These are phyloP conservation scores for Coemansia sp. DNA, from an alignment of 371 early-diverging fungal genomes.

Conservation along the genomic window DNA sequence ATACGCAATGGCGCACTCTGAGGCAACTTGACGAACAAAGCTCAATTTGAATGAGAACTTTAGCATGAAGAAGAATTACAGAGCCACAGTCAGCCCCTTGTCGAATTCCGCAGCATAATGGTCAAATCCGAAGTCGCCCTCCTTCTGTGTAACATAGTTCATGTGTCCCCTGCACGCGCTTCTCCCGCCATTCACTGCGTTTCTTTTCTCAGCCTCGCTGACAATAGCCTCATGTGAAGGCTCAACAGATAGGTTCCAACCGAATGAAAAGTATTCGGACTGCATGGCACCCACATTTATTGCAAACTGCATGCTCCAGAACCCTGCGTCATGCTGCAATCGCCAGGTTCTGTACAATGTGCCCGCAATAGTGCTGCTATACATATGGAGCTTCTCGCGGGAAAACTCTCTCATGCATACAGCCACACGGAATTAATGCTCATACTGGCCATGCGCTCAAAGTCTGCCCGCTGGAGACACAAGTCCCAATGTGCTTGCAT, in stretches of 20 bases:
- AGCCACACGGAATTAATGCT: slow-evolving; percentile 13
- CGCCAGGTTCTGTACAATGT: slow-evolving; percentile 16
- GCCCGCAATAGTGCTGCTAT: slow-evolving; percentile 6
- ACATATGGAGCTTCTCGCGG: slow-evolving; percentile 1
- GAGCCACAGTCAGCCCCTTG: slow-evolving; percentile 11
- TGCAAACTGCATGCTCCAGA: slow-evolving; percentile 20
- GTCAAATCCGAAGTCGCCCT: slow-evolving; percentile 8
- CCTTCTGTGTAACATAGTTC: slow-evolving; percentile 6
- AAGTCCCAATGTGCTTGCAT: slow-evolving; percentile 17
- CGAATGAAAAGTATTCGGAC: slow-evolving; percentile 10
- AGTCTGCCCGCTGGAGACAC: slow-evolving; percentile 14
- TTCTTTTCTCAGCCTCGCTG: not conserved
- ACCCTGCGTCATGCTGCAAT: slow-evolving; percentile 16
- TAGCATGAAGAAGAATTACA: not conserved
- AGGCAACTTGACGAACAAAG: slow-evolving; percentile 7
- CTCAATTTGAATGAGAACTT: slow-evolving; percentile 6
- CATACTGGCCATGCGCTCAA: slow-evolving; percentile 12
- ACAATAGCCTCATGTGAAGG: not conserved
- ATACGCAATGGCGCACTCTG: not conserved
- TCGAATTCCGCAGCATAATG: slow-evolving; percentile 14
- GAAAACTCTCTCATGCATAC: slow-evolving; percentile 8
- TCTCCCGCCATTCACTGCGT: slow-evolving; percentile 5
- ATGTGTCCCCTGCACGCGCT: slow-evolving; percentile 3
- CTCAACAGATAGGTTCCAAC: not conserved
- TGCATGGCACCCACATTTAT: slow-evolving; percentile 6